phyloP scores from a whole-genome alignment of 148 eudicot genomes.

The Spergularia marina region DNA sequence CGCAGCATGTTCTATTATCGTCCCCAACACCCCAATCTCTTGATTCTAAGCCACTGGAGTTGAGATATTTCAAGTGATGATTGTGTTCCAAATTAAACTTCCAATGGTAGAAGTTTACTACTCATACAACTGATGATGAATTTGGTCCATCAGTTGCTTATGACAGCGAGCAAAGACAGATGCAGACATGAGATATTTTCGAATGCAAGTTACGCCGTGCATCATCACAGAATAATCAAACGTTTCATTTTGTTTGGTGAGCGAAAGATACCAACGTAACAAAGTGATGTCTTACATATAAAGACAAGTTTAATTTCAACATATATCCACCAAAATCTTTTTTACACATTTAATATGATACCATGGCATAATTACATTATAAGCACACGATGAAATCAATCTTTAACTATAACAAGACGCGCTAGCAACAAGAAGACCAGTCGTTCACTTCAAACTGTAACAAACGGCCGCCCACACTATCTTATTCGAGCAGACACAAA shows the following conservation, averaged over 20 bases:
- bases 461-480: slow-evolving; percentile 6
- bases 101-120: neutral
- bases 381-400: slow-evolving; percentile 19
- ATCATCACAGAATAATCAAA: too few species aligned
- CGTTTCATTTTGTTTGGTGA: neutral
- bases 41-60: slow-evolving; percentile 4
- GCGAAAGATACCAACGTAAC: neutral
- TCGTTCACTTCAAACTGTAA: slow-evolving; percentile 10
- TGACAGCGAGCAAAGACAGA: neutral
- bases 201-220: too few species aligned
- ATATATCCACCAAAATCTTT: slow-evolving; percentile 24
- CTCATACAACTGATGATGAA: neutral
- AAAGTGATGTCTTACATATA: neutral
- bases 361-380: slow-evolving; percentile 28
- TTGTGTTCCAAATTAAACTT: neutral
- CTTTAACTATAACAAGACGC: slow-evolving; percentile 12
- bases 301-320: slow-evolving; percentile 1
- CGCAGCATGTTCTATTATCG: slow-evolving; percentile 6
- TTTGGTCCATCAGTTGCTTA: neutral
- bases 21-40: neutral
- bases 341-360: slow-evolving; percentile 18
- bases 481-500: slow-evolving; percentile 11
- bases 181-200: neutral
- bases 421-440: neutral
- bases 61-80: slow-evolving; percentile 12